These are phyloP conservation scores for Cladobotryum mycophilum DNA, from an alignment of 2,329 filamentous ascomycete species.

Conservation along the genomic window DNA sequence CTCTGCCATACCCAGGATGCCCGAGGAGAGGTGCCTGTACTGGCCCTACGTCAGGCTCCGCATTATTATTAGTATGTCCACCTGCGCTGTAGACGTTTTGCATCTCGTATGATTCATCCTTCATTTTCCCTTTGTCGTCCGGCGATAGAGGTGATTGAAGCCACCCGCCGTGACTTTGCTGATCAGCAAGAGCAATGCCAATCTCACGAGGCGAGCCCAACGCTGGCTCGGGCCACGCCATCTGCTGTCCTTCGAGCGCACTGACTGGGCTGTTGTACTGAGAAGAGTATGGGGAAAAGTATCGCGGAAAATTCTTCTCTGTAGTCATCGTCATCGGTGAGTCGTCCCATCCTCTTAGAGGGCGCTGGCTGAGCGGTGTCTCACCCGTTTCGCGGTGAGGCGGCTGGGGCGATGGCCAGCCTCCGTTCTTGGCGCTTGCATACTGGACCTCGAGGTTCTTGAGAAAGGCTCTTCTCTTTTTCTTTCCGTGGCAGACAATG, in stretches of 20 bases:
- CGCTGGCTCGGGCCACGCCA: conserved; percentile 30
- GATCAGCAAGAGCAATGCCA: conserved; percentile 12
- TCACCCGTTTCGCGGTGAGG: conserved; percentile 22
- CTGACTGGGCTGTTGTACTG: conserved; percentile 54
- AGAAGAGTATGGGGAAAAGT: conserved; percentile 55
- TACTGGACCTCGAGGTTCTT: conserved; percentile 39
- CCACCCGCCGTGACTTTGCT: neutral
- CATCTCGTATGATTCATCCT: conserved; percentile 33
- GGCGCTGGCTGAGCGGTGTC: conserved; percentile 23
- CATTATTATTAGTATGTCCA: conserved; percentile 25
- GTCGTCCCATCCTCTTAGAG: conserved; percentile 30
- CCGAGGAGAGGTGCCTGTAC: conserved; percentile 35
- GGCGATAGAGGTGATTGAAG: conserved; percentile 16
- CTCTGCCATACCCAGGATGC: conserved; percentile 42
- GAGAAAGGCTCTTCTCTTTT: conserved; percentile 47
- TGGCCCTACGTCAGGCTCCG: conserved; percentile 12
- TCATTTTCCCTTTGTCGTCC: conserved; percentile 38
- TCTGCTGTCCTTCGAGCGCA: conserved; percentile 29
- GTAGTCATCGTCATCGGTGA: conserved; percentile 41
- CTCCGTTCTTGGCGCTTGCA: conserved; percentile 19
- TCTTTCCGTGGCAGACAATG: conserved; percentile 52
- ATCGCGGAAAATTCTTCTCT: conserved; percentile 36
- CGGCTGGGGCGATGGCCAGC: conserved; percentile 34
- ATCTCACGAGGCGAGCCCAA: conserved; percentile 13
- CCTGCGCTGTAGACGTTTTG: conserved; percentile 25